Evolutionary conservation across 75 land plant genomes (phyloP), one percentile per base, ranked within the genome.

Genomic region (Pinus taeda): DNA sequence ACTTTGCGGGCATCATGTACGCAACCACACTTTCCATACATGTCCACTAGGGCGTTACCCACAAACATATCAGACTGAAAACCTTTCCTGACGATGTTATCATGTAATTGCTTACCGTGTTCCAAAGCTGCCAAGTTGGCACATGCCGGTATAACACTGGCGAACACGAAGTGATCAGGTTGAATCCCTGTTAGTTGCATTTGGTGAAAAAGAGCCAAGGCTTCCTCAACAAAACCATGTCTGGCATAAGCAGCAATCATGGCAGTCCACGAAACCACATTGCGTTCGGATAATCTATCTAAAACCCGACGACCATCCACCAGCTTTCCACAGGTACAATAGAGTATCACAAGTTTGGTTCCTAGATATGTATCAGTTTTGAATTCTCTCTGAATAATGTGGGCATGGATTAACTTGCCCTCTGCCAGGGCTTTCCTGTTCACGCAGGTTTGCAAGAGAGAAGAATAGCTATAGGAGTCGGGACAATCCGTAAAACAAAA

Each of bases 1-100:
- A 83, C 80, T 37, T 39, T 77, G 76, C 74, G 66, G 20, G 39
- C 22, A 22, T 73, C 56, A 4, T 7, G 13, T 22, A 73, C 26
- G 13, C 33, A 12, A 26, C 33, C 73, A 17, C 73, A 22, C 8
- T 71, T 30, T 20, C 33, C 37, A 57, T 45, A 73, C 13, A 6
- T 86, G 74, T 85, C 87, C 17, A 85, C 78, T 56, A 85, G 12
- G 15, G 87, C 83, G 76, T 85, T 85, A 58, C 87, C 78, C 49
- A 85, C 81, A 75, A 78, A 81, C 20, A 82, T 6, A 80, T 83
- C 76, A 14, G 71, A 69, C 72, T 15, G 78, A 80, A 83, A 65
- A 24, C 59, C 56, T 70, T 62, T 26, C 57, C 74, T 79, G 6
- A 74, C 58, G 15, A 67, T 56, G 14, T 76, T 18, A 21, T 79